Evolutionary conservation across 2,329 filamentous ascomycete species (phyloP).

Genomic region (Calonectria montana): DNA sequence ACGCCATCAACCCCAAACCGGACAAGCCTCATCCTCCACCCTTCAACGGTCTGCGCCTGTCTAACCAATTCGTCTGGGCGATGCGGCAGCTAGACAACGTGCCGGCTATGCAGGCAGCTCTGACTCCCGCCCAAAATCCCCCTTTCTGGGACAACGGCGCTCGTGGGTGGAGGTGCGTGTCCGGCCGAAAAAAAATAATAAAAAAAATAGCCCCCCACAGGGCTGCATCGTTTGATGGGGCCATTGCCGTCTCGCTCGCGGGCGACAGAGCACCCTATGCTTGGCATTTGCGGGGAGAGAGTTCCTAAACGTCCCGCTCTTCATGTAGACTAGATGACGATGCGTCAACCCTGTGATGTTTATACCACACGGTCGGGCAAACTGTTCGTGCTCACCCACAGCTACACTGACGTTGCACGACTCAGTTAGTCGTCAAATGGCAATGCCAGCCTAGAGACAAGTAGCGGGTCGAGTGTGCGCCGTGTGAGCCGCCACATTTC

Average conservation of each 20-base stretch:
- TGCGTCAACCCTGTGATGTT: not conserved
- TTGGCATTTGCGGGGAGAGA: slow-evolving; percentile 8
- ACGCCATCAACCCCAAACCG: not conserved
- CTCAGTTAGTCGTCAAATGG: not conserved
- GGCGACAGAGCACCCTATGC: slow-evolving; percentile 4
- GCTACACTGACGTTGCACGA: not conserved
- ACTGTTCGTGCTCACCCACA: not conserved
- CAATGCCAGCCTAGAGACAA: not conserved
- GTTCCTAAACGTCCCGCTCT: slow-evolving; percentile 7
- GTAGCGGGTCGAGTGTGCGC: not conserved
- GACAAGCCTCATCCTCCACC: not conserved
- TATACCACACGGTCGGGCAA: not conserved
- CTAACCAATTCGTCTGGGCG: not conserved
- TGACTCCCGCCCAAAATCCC: not conserved
- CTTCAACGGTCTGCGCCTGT: not conserved
- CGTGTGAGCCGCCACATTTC: slow-evolving; percentile 11
- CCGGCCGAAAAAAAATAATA: not conserved
- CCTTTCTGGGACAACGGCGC: not conserved
- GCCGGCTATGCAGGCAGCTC: not conserved
- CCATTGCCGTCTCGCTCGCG: not conserved
- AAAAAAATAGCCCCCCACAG: slow-evolving; percentile 12
- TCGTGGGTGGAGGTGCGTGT: slow-evolving; percentile 1
- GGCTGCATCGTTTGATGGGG: slow-evolving; percentile 21
- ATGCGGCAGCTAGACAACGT: slow-evolving; percentile 9
- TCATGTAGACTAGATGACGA: not conserved